Conservation (phyloP, 2,329 filamentous ascomycete species). For the Penicillium sp. region DNA sequence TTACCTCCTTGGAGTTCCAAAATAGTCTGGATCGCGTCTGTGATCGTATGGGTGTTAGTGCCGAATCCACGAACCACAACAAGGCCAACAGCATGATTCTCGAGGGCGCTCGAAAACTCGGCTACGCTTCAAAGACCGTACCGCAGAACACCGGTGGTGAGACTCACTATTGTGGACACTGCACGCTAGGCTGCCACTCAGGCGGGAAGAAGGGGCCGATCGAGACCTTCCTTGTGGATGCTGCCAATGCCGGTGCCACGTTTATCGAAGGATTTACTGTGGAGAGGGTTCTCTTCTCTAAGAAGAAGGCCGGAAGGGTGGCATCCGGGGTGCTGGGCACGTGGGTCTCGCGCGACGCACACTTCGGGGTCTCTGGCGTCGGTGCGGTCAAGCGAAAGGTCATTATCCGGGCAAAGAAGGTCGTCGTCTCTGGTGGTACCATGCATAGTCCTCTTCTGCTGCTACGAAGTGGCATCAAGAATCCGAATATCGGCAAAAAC, state of each 20-base stretch:
- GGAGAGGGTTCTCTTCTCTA: slow-evolving; percentile 71
- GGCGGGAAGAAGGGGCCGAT: slow-evolving; percentile 79
- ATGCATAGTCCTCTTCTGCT: slow-evolving; percentile 79
- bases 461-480: slow-evolving; percentile 77
- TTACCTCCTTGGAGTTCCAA: slow-evolving; percentile 75
- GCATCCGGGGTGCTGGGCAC: slow-evolving; percentile 74
- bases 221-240: slow-evolving; percentile 78
- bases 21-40: slow-evolving; percentile 80
- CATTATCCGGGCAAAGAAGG: slow-evolving; percentile 76
- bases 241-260: slow-evolving; percentile 73
- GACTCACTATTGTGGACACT: slow-evolving; percentile 75
- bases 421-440: slow-evolving; percentile 77
- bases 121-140: slow-evolving; percentile 70
- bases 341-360: slow-evolving; percentile 74
- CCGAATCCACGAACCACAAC: slow-evolving; percentile 72
- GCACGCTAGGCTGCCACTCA: slow-evolving; percentile 63
- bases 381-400: slow-evolving; percentile 63
- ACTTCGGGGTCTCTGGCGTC: slow-evolving; percentile 61
- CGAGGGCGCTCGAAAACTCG: slow-evolving; percentile 74
- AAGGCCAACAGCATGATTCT: slow-evolving; percentile 72
- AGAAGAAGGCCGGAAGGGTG: slow-evolving; percentile 54
- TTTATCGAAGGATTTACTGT: slow-evolving; percentile 85
- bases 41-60: slow-evolving; percentile 74
- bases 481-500: slow-evolving; percentile 80
- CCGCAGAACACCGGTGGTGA: slow-evolving; percentile 79